phyloP scores from a whole-genome alignment of 192 early-diverging fungal genomes.

The Gaertneriomyces semiglobifer region DNA sequence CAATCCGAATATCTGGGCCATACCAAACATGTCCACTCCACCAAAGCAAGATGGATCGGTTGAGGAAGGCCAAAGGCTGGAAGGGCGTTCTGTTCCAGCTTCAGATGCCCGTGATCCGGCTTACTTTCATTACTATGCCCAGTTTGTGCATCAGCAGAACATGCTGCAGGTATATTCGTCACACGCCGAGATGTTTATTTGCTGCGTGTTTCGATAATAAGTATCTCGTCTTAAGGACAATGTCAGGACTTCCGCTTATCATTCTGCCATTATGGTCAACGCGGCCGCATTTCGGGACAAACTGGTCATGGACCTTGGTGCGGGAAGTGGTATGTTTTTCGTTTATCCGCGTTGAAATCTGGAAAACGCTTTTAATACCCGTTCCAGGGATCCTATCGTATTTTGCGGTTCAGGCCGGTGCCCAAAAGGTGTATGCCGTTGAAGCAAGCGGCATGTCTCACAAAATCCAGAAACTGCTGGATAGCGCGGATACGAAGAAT shows the following conservation, averaged over 20 bases:
- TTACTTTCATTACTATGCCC: slow-evolving; percentile 66
- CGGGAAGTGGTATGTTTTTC: slow-evolving; percentile 21
- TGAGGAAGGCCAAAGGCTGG: too few relatives aligned
- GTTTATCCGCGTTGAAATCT: too few relatives aligned
- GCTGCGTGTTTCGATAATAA: too few relatives aligned
- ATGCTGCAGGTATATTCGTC: slow-evolving; percentile 10
- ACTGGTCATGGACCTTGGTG: slow-evolving; percentile 87
- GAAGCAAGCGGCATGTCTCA: slow-evolving; percentile 94
- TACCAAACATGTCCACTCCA: too few relatives aligned
- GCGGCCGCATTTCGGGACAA: slow-evolving; percentile 70
- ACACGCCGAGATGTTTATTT: too few relatives aligned
- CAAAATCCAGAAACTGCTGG: slow-evolving; percentile 81
- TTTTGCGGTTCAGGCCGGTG: slow-evolving; percentile 92
- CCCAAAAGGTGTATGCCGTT: slow-evolving; percentile 90
- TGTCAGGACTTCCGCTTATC: slow-evolving; percentile 91
- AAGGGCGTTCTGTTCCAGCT: background rate
- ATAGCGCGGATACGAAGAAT: slow-evolving; percentile 56
- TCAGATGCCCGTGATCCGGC: slow-evolving; percentile 40
- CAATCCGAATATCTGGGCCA: too few relatives aligned
- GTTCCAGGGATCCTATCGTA: slow-evolving; percentile 82
- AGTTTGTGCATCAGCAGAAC: slow-evolving; percentile 77
- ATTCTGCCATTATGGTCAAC: slow-evolving; percentile 86
- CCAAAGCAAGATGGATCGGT: too few relatives aligned
- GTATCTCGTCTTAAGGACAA: slow-evolving; percentile 60
- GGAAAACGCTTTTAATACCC: too few relatives aligned